phyloP scores from a whole-genome alignment of 2,329 filamentous ascomycete genomes.

The Trichoderma asperellum region DNA sequence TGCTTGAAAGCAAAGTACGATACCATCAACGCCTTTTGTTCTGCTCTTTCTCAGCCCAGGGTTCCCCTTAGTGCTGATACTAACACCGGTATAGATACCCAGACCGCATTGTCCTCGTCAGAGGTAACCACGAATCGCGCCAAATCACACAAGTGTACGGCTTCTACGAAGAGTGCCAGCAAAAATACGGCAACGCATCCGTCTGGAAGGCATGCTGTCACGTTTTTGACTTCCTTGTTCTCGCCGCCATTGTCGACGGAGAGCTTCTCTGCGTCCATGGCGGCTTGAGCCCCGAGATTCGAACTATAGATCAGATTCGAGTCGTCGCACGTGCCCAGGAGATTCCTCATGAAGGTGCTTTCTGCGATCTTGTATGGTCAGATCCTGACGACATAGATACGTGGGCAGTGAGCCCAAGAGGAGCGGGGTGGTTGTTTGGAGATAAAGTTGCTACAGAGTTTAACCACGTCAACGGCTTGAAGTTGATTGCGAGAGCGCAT shows the following conservation, averaged over 20 bases:
- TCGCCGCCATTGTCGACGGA: constrained; percentile 96
- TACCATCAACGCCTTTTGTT: background rate
- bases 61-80: background rate
- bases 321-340: constrained; percentile 97
- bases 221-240: constrained; percentile 96
- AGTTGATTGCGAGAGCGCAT: constrained; percentile 94
- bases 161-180: constrained; percentile 97
- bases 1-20: constrained; percentile 77
- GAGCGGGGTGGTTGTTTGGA: constrained; percentile 97
- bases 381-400: constrained; percentile 97
- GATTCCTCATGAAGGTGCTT: constrained; percentile 97
- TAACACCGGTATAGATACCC: constrained; percentile 69
- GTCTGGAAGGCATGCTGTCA: constrained; percentile 99
- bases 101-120: constrained; percentile 90
- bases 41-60: constrained; percentile 20
- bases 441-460: constrained; percentile 98
- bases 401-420: constrained; percentile 90
- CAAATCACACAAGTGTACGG: constrained; percentile 98
- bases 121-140: constrained; percentile 96
- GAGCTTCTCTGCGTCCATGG: constrained; percentile 99
- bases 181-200: constrained; percentile 97
- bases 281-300: constrained; percentile 84
- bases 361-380: constrained; percentile 98
- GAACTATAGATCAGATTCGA: constrained; percentile 98
- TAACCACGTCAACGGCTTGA: constrained; percentile 94